Base-by-base conservation (phyloP, 768 basidiomycete species). In the Lepiota brunneoincarnata region DNA sequence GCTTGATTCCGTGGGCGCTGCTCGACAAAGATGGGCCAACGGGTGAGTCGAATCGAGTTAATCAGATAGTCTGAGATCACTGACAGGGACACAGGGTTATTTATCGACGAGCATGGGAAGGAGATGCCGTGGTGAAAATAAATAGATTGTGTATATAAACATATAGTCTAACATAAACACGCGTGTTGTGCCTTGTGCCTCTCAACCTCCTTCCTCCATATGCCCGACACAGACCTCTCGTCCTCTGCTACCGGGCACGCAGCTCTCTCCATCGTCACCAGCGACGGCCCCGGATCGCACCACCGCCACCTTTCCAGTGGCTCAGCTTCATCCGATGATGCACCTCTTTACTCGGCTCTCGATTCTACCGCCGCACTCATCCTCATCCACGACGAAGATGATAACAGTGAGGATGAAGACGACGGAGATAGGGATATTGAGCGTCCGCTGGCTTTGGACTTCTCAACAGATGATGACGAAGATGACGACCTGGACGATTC, bases 301-400 rank as follows among this genome's bases (percentile, higher is more conserved):
- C 23, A 42, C 34, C 36, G 43, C 23, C 35, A 7, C 23, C 21
- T 6, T 15, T 48, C 46, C 1, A 14, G 18, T 35, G 38, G 15
- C 31, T 54, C 45, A 20, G 24, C 37, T 14, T 47, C 37, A 21
- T 48, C 53, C 45, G 58, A 61, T 53, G 61, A 52, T 38, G 65
- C 65, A 36, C 67, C 65, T 10, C 44, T 51, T 21, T 58, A 70
- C 20, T 63, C 70, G 2, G 66, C 65, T 34, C 60, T 69, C 5
- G 72, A 74, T 58, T 73, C 73, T 23, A 72, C 79, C 34, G 72
- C 86, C 12, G 82, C 82, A 15, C 79, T 89, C 43, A 78, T 88
- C 49, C 80, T 88, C 26, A 79, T 86, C 34, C 81, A 83, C 44
- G 75, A 84, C 62, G 69, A 72, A 12, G 81, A 82, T 20, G 74